These are phyloP conservation scores for Larix kaempferi DNA, from an alignment of 75 land plant species.

Conservation along the genomic window DNA sequence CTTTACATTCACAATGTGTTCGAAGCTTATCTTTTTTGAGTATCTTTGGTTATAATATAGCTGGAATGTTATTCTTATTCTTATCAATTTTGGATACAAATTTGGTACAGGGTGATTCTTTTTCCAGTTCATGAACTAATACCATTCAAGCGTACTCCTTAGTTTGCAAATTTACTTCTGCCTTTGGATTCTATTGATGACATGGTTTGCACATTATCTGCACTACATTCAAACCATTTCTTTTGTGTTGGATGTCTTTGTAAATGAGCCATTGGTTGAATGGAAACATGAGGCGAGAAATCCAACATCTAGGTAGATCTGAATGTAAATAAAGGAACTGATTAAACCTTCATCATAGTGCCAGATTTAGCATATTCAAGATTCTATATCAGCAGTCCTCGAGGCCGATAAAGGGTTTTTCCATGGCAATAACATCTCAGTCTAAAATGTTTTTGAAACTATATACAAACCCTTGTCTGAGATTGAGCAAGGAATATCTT, in stretches of 20 bases:
- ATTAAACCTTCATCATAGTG: too few species aligned
- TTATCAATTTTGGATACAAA: slow-evolving; percentile 57
- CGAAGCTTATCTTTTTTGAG: slow-evolving; percentile 39
- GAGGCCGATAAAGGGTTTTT: too few species aligned
- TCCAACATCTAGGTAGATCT: too few species aligned
- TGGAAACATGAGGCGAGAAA: slow-evolving; percentile 45
- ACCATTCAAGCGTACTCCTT: slow-evolving; percentile 46
- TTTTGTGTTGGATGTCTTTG: slow-evolving; percentile 49
- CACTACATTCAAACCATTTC: slow-evolving; percentile 33
- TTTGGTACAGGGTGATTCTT: slow-evolving; percentile 51
- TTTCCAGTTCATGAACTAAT: slow-evolving; percentile 52
- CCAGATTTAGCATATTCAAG: too few species aligned
- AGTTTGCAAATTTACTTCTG: slow-evolving; percentile 39
- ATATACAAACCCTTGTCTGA: too few species aligned
- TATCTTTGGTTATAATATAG: slow-evolving; percentile 45
- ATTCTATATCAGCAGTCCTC: too few species aligned
- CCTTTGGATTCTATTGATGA: slow-evolving; percentile 45
- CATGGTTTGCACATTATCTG: slow-evolving; percentile 42
- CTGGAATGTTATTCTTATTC: slow-evolving; percentile 44
- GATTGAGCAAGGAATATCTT: too few species aligned
- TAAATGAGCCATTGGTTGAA: slow-evolving; percentile 49
- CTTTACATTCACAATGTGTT: slow-evolving; percentile 33
- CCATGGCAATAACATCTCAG: too few species aligned
- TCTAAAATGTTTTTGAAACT: too few species aligned
- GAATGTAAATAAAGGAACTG: too few species aligned